Percentiles rank a stretch among this genome's conserved stretches.
Evolutionary conservation across 345 rosid species (phyloP).

Genomic region (Alliaria petiolata): DNA sequence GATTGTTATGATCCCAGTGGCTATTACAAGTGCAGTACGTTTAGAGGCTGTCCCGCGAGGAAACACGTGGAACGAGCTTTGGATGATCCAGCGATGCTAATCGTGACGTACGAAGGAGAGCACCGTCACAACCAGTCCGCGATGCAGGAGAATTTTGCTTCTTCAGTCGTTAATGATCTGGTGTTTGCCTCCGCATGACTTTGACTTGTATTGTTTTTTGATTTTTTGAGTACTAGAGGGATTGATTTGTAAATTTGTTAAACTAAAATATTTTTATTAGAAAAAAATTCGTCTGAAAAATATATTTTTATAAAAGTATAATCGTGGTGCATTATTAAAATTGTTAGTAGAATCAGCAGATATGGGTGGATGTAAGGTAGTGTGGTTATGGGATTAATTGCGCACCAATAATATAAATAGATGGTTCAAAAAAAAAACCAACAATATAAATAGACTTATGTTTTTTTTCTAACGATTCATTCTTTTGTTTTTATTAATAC

Average conservation of each 20-base stretch:
- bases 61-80: constrained; percentile 93
- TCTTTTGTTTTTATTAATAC: not conserved
- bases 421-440: no score
- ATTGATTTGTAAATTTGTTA: constrained; percentile 24
- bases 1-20: constrained; percentile 45
- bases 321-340: not conserved
- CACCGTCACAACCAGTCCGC: constrained; percentile 63
- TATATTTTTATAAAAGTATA: not conserved
- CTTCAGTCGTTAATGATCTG: constrained; percentile 37
- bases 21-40: constrained; percentile 84
- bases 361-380: constrained; percentile 13
- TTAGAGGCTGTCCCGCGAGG: constrained; percentile 91
- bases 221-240: constrained; percentile 14
- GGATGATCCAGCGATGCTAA: constrained; percentile 83
- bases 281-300: not conserved
- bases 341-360: not conserved
- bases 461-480: not conserved
- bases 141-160: constrained; percentile 45
- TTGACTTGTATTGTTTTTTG: not conserved
- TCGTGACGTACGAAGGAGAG: constrained; percentile 92
- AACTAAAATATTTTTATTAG: not conserved
- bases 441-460: not conserved
- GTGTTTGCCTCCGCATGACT: constrained; percentile 46
- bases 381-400: constrained; percentile 24
- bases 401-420: constrained; percentile 1